phyloP scores from a whole-genome alignment of 192 early-diverging fungal genomes.

The Phycomyces blakesleeanus region DNA sequence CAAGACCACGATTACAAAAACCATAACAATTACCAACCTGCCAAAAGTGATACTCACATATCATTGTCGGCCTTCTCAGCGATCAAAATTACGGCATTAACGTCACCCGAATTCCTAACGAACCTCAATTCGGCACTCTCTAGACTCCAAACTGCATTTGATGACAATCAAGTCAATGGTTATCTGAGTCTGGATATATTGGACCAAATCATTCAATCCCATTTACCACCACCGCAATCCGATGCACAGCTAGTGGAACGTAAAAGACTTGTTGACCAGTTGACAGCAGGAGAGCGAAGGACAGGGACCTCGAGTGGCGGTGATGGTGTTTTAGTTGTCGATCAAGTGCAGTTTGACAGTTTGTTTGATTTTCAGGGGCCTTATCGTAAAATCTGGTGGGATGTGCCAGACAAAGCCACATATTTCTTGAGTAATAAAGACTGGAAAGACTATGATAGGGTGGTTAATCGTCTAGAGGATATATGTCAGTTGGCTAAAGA shows the following conservation, averaged over 20 bases:
- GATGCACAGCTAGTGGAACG: background rate
- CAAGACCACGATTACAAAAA: no score
- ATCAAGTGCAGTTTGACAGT: conserved; percentile 14
- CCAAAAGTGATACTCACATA: no score
- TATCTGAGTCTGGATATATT: conserved; percentile 1
- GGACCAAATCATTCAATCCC: no score
- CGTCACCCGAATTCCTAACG: conserved; percentile 65
- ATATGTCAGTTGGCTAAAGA: conserved; percentile 61
- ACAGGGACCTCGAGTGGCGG: conserved; percentile 3
- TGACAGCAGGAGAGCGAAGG: no score
- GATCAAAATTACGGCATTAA: conserved; percentile 84
- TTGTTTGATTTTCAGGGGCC: conserved; percentile 21
- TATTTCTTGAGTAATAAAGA: conserved; percentile 50
- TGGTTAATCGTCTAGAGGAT: conserved; percentile 65
- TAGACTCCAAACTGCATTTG: conserved; percentile 57
- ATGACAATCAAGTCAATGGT: conserved; percentile 34
- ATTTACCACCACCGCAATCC: conserved; percentile 4
- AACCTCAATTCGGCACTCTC: conserved; percentile 29
- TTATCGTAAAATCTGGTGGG: conserved; percentile 14
- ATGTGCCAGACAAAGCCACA: conserved; percentile 12
- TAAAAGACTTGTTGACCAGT: no score
- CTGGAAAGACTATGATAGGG: conserved; percentile 63
- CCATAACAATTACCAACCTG: no score
- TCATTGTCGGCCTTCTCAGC: conserved; percentile 79
- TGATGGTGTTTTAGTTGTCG: conserved; percentile 3